Conservation (phyloP, 2,329 filamentous ascomycete genomes). For the Calonectria pseudoturangicola region DNA sequence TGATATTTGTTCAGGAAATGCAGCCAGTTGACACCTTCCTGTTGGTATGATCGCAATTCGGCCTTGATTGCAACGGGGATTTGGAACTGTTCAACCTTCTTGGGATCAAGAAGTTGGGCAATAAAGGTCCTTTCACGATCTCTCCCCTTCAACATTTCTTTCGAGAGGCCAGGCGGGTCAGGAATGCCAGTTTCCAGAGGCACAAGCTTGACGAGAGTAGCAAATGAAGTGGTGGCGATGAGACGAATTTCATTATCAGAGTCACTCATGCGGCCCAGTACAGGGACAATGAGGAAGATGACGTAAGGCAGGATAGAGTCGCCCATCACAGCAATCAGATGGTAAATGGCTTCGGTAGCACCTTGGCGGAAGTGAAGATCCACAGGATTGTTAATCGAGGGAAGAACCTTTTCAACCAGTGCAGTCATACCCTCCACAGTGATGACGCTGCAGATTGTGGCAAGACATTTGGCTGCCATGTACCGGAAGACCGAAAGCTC, state of each 20-base stretch:
- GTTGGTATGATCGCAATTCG: conserved; percentile 95
- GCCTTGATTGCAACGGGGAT: conserved; percentile 99
- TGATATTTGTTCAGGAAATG: conserved; percentile 99
- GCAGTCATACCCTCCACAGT: conserved; percentile 97
- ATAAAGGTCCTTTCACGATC: conserved; percentile 98
- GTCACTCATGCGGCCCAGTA: conserved; percentile 98
- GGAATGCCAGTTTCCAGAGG: conserved; percentile 98
- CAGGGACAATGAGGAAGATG: conserved; percentile 98
- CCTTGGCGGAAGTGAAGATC: conserved; percentile 94
- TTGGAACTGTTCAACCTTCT: conserved; percentile 95
- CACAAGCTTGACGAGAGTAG: conserved; percentile 96
- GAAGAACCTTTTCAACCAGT: conserved; percentile 93
- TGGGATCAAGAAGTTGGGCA: conserved; percentile 94
- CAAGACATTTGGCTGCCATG: conserved; percentile 97
- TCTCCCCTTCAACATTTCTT: conserved; percentile 90
- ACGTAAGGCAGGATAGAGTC: conserved; percentile 97
- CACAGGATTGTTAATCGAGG: conserved; percentile 91
- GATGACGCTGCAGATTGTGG: conserved; percentile 97
- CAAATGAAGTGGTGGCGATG: conserved; percentile 96
- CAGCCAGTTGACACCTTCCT: conserved; percentile 99
- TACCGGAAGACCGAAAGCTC: conserved; percentile 95
- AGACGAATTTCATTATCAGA: conserved; percentile 96
- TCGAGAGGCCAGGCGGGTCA: conserved; percentile 93
- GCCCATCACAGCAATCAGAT: conserved; percentile 98
- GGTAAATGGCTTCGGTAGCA: conserved; percentile 95